Conservation (phyloP, 345 rosid genomes). For the Eucalyptus grandis region DNA sequence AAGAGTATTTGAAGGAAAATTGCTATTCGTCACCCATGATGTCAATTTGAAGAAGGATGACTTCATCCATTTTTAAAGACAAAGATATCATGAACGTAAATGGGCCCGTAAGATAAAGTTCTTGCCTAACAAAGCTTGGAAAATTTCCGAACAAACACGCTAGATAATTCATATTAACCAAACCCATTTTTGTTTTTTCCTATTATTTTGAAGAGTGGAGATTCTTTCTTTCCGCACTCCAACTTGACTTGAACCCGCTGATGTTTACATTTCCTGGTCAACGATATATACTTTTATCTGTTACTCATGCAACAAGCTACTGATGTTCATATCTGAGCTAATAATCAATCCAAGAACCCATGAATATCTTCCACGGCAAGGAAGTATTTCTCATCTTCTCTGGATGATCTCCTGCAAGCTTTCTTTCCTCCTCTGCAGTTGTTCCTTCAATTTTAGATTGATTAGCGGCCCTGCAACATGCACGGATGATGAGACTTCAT, state of each 20-base stretch:
- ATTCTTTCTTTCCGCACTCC: neutral
- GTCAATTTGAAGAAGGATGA: neutral
- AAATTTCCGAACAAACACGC: neutral
- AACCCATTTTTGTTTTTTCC: too few relatives aligned
- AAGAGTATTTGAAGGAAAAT: neutral
- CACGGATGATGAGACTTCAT: neutral
- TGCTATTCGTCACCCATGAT: neutral
- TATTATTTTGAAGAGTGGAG: too few relatives aligned
- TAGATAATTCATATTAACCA: neutral
- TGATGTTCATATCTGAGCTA: too few relatives aligned
- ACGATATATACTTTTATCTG: too few relatives aligned
- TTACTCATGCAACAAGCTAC: too few relatives aligned
- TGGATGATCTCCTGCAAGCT: too few relatives aligned
- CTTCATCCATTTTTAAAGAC: neutral
- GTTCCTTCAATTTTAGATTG: too few relatives aligned
- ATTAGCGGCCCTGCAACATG: neutral
- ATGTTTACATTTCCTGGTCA: neutral
- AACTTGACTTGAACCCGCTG: neutral
- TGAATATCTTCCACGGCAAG: too few relatives aligned
- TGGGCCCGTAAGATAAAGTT: neutral
- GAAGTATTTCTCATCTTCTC: too few relatives aligned
- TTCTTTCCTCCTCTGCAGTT: too few relatives aligned
- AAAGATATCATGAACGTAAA: neutral
- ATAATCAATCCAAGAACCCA: too few relatives aligned
- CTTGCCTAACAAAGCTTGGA: neutral